These are phyloP conservation scores for Fonticula alba DNA, from an alignment of 78 protist species.

Conservation along the genomic window DNA sequence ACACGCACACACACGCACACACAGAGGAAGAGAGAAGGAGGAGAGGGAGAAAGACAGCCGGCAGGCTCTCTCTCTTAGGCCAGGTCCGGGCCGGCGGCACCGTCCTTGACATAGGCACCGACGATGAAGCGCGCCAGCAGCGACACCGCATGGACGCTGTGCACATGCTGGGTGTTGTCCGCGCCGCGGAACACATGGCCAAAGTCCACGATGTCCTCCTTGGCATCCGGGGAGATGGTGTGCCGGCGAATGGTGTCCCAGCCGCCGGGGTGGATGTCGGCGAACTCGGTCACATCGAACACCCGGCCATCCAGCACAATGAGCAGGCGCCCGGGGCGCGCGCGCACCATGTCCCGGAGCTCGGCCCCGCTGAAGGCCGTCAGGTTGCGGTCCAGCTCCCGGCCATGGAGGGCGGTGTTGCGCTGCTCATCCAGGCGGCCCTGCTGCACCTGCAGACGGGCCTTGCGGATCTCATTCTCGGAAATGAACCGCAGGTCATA, in stretches of 20 bases:
- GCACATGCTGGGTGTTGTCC: not conserved
- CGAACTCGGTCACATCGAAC: slow-evolving; percentile 7
- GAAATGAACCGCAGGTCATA: slow-evolving; percentile 26
- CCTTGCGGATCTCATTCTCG: slow-evolving; percentile 27
- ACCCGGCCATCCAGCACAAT: not conserved
- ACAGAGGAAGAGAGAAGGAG: no score
- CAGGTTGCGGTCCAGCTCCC: not conserved
- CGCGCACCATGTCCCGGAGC: not conserved
- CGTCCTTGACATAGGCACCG: no score
- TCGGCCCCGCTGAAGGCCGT: not conserved
- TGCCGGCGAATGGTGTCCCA: not conserved
- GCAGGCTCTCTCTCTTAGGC: no score
- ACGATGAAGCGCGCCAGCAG: not conserved
- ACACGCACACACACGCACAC: no score
- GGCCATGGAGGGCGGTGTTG: not conserved
- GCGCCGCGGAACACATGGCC: not conserved
- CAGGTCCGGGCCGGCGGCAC: no score
- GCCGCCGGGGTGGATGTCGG: slow-evolving; percentile 21
- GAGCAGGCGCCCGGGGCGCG: not conserved
- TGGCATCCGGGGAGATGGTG: slow-evolving; percentile 4
- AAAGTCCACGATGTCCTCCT: no score
- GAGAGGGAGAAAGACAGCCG: no score
- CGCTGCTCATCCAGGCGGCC: slow-evolving; percentile 5
- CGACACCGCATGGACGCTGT: not conserved
- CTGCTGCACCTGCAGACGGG: slow-evolving; percentile 31